Evolutionary conservation across 1,284 basidiomycete genomes (phyloP).

Genomic region (Malassezia arunalokei): DNA sequence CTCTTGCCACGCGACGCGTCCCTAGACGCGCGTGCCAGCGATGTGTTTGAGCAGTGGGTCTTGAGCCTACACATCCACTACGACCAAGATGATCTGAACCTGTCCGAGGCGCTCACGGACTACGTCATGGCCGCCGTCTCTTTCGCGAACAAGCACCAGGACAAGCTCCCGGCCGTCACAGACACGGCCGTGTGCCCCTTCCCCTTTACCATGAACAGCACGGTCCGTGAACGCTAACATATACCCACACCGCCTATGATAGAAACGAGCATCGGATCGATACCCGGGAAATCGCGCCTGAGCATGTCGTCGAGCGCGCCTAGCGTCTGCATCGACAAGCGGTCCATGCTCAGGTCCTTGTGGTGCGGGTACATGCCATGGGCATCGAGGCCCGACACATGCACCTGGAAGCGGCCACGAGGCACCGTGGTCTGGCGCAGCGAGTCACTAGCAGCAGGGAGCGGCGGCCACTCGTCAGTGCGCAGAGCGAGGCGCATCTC

Average conservation of each 20-base stretch:
- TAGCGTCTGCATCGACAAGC: slow-evolving; percentile 25
- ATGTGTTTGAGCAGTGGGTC: slow-evolving; percentile 14
- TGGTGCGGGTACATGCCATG: slow-evolving; percentile 39
- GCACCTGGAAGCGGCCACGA: slow-evolving; percentile 25
- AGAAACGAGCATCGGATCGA: slow-evolving; percentile 42
- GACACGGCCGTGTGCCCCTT: slow-evolving; percentile 11
- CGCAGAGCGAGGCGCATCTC: slow-evolving; percentile 60
- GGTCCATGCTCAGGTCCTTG: slow-evolving; percentile 10
- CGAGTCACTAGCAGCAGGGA: background rate
- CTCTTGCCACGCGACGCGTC: background rate
- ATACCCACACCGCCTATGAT: slow-evolving; percentile 34
- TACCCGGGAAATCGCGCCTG: slow-evolving; percentile 28
- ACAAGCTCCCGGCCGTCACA: slow-evolving; percentile 1
- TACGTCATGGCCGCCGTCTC: slow-evolving; percentile 11
- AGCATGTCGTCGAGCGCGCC: slow-evolving; percentile 29
- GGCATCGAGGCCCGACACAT: slow-evolving; percentile 24
- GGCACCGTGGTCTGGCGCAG: slow-evolving; percentile 15
- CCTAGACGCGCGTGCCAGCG: background rate
- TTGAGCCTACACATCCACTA: slow-evolving; percentile 8
- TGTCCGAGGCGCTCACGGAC: background rate
- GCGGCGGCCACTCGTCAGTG: slow-evolving; percentile 41
- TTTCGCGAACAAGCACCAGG: slow-evolving; percentile 13
- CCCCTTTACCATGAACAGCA: slow-evolving; percentile 9
- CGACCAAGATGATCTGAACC: background rate
- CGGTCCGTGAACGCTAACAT: slow-evolving; percentile 9